These are phyloP conservation scores for Cephalotrichum gorgonifer DNA, from an alignment of 2,329 filamentous ascomycete genomes.

Conservation along the genomic window DNA sequence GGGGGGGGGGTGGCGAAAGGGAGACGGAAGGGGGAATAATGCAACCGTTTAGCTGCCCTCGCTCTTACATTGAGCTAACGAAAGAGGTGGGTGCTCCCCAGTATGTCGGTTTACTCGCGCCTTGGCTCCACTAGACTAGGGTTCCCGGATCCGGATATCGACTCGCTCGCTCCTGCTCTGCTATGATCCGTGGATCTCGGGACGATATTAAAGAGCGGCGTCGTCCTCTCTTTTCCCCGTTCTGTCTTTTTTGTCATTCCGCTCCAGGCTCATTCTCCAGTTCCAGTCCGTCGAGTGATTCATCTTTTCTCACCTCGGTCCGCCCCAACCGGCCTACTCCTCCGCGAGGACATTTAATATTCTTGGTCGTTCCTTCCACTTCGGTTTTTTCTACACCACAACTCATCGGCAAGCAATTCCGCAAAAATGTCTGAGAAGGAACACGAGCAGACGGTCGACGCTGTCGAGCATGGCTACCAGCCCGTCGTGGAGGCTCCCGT, in stretches of 20 bases:
- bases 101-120: slow-evolving; percentile 4
- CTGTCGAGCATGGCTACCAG: no score
- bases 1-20: no score
- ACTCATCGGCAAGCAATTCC: not conserved
- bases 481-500: slow-evolving; percentile 60
- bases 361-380: not conserved
- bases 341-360: not conserved
- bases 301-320: not conserved
- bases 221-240: slow-evolving; percentile 2
- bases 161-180: not conserved
- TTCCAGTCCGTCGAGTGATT: not conserved
- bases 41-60: no score
- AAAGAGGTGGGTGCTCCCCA: no score
- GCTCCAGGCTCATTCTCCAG: not conserved
- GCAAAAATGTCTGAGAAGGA: slow-evolving; percentile 5
- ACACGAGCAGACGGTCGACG: slow-evolving; percentile 31
- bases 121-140: not conserved
- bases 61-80: no score
- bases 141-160: not conserved
- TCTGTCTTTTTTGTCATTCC: not conserved
- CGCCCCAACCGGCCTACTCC: not conserved
- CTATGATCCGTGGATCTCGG: slow-evolving; percentile 2
- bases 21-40: no score
- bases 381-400: not conserved
- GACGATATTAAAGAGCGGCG: slow-evolving; percentile 5